Base-by-base conservation (phyloP, 306 rosid genomes). In the Citrullus colocynthis region DNA sequence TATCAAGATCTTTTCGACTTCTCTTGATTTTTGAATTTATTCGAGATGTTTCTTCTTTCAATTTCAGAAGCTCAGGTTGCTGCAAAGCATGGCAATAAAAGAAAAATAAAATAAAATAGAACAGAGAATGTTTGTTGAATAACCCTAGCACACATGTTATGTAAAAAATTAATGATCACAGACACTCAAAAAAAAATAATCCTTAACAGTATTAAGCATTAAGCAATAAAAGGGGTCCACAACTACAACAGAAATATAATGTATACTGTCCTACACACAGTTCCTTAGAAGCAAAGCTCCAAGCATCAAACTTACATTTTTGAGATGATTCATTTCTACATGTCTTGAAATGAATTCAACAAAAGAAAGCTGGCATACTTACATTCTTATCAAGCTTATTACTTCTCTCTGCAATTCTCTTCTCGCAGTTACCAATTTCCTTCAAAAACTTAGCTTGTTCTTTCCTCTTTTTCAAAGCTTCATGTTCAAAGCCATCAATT, bases 61-160 rank as follows among this genome's bases (percentile, higher is more conserved):
- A 84, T 83, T 96, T 96, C 74, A 91, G 86, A 82, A 92, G 98
- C 83, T 89, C 96, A 21, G 99, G 99, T 93, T 96, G 97, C 99
- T 96, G 93, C 80, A 81, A 77, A 84, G 64, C 75, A 73, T 24
- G 79, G 58, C 81, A 75, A 71, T 75, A 79, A 85, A 37, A 82
- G 20, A 66, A 74, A 73, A 75, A 3, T 3, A 10, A 12, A 48
- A 48, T 48, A 48, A 48, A 48, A 12, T 12, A 48, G 13, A 12
- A 11, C 36, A 57, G 56, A 20, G 18, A 11, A 37, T 3, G 55
- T 20, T 76, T 15, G 15, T 57, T 36, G 34, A 57, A 76, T 76
- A 65, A 65, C 39, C 18, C n/a, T 15, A 73, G 16, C 24, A 11
- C 62, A 32, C 45, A 17, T 2, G 41, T 74, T 74, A 52, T 14